phyloP scores from a whole-genome alignment of 1,139 yeast species.

The Nakaseomyces kungkrabaensis region DNA sequence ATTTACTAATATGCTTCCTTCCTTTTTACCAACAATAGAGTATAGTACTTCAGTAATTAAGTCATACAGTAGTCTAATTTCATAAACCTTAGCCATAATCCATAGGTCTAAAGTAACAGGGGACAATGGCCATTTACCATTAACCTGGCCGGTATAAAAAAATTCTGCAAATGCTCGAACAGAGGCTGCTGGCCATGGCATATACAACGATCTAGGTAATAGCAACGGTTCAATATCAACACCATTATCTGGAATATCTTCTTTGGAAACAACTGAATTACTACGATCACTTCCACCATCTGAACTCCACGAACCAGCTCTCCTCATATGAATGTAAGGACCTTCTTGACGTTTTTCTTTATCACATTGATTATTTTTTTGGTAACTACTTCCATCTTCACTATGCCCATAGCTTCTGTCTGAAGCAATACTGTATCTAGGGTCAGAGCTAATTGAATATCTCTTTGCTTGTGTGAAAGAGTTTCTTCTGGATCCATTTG shows the following conservation, averaged over 20 bases:
- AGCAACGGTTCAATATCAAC: constrained; percentile 43
- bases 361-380: background rate
- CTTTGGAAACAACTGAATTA: background rate
- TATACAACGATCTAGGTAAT: constrained; percentile 55
- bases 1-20: constrained; percentile 40
- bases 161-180: constrained; percentile 61
- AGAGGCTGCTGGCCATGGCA: constrained; percentile 56
- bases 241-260: constrained; percentile 4
- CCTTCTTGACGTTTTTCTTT: background rate
- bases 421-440: background rate
- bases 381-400: background rate
- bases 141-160: constrained; percentile 68
- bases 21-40: constrained; percentile 55
- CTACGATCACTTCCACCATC: background rate
- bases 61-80: constrained; percentile 59
- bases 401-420: background rate
- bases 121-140: constrained; percentile 56
- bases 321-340: background rate
- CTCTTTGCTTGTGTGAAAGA: background rate
- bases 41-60: constrained; percentile 57
- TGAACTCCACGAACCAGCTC: background rate
- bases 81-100: constrained; percentile 51
- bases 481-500: background rate
- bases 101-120: constrained; percentile 61
- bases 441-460: background rate